A percentile compares a stretch with the other conserved stretches of the same genome.
These are phyloP conservation scores for Fusarium redolens DNA, from an alignment of 2,329 filamentous ascomycete species.

Conservation along the genomic window DNA sequence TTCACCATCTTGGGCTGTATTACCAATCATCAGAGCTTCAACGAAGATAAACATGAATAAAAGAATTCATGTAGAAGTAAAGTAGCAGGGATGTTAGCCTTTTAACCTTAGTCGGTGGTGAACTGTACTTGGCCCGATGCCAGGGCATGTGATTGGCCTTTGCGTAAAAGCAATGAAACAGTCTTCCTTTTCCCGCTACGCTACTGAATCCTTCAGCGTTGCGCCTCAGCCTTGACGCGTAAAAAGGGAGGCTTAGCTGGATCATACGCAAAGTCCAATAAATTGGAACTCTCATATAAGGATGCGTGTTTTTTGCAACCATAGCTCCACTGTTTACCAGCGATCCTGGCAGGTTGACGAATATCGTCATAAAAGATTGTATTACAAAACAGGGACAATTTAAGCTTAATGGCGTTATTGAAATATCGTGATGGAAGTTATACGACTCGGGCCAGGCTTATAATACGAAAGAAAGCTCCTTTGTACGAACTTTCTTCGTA, in stretches of 20 bases:
- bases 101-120: neutral
- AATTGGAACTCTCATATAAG: rapidly evolving
- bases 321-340: neutral
- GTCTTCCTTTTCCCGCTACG: neutral
- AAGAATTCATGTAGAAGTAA: too few species aligned
- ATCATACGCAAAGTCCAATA: neutral
- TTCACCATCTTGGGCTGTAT: too few species aligned
- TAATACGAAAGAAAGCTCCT: too few species aligned
- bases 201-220: neutral
- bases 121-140: neutral
- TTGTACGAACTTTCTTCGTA: too few species aligned
- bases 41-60: too few species aligned
- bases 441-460: too few species aligned
- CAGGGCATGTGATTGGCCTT: neutral
- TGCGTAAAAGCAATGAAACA: neutral
- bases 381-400: too few species aligned
- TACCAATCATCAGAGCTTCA: too few species aligned
- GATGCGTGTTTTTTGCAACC: neutral
- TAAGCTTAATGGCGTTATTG: too few species aligned
- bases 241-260: neutral
- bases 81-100: neutral
- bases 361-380: neutral
- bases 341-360: neutral
- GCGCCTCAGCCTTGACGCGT: neutral
- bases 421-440: too few species aligned